Evolutionary conservation across 805 yeast genomes (phyloP).

Genomic region (Pichia manshurica): DNA sequence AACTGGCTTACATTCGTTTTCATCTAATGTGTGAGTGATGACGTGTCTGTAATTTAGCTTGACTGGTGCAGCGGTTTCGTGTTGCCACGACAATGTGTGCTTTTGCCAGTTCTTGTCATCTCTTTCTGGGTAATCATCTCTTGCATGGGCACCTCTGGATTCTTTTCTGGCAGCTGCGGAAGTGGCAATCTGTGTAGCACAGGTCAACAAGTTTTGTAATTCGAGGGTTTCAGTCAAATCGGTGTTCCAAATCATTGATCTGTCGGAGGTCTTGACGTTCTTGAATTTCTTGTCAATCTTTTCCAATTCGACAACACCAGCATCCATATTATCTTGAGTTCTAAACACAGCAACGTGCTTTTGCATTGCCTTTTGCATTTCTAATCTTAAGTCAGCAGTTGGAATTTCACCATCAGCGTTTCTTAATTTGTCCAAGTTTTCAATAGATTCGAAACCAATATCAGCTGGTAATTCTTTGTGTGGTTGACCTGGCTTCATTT

Average conservation of each 20-base stretch:
- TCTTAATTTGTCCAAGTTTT: slow-evolving; percentile 83
- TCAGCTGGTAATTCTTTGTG: slow-evolving; percentile 78
- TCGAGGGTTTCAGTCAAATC: slow-evolving; percentile 95
- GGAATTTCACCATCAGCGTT: slow-evolving; percentile 74
- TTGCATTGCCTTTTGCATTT: slow-evolving; percentile 96
- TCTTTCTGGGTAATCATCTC: slow-evolving; percentile 95
- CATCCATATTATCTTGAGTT: slow-evolving; percentile 84
- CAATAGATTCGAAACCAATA: slow-evolving; percentile 84
- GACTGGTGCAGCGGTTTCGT: slow-evolving; percentile 61
- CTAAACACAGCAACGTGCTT: slow-evolving; percentile 95
- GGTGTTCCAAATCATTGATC: slow-evolving; percentile 98
- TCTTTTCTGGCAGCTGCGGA: slow-evolving; percentile 94
- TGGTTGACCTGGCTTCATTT: slow-evolving; percentile 83
- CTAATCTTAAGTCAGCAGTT: slow-evolving; percentile 84
- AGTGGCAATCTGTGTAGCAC: slow-evolving; percentile 93
- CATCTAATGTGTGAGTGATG: slow-evolving; percentile 78
- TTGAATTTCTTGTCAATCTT: slow-evolving; percentile 68
- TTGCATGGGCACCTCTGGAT: slow-evolving; percentile 99
- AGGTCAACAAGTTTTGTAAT: slow-evolving; percentile 90
- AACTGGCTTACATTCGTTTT: slow-evolving; percentile 85
- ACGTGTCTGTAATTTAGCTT: slow-evolving; percentile 82
- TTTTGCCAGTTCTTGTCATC: slow-evolving; percentile 97
- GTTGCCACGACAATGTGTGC: slow-evolving; percentile 93
- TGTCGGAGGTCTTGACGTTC: slow-evolving; percentile 82
- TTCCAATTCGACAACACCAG: slow-evolving; percentile 77